Evolutionary conservation across 2,329 filamentous ascomycete genomes (phyloP).

Genomic region (Aspergillus alliaceus): DNA sequence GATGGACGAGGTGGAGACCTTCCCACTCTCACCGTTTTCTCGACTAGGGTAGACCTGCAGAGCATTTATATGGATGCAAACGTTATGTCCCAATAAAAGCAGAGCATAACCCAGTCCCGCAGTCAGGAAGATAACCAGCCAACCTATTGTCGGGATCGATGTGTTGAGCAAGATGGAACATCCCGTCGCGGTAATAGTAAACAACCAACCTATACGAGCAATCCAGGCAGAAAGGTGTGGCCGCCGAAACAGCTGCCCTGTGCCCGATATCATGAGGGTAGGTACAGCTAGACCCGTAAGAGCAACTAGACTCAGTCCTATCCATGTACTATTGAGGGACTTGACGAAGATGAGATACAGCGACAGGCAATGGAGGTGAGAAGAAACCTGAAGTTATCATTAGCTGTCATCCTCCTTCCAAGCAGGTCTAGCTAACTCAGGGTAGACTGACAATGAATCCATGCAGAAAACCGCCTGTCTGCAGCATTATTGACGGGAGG

Average conservation of each 20-base stretch:
- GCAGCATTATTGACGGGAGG: slow-evolving; percentile 37
- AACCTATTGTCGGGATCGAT: slow-evolving; percentile 33
- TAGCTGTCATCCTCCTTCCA: background rate
- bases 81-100: slow-evolving; percentile 41
- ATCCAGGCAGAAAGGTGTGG: slow-evolving; percentile 37
- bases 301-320: slow-evolving; percentile 42
- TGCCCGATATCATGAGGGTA: slow-evolving; percentile 19
- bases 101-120: slow-evolving; percentile 46
- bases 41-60: background rate
- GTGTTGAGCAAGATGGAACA: slow-evolving; percentile 38
- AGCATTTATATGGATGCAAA: slow-evolving; percentile 31
- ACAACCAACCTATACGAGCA: slow-evolving; percentile 44
- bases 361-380: slow-evolving; percentile 44
- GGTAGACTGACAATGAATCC: slow-evolving; percentile 43
- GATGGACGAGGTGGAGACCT: slow-evolving; percentile 19
- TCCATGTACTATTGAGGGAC: slow-evolving; percentile 30
- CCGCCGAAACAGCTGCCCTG: slow-evolving; percentile 9
- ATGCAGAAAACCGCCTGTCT: slow-evolving; percentile 43
- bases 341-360: slow-evolving; percentile 43
- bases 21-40: background rate
- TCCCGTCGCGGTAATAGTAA: slow-evolving; percentile 38
- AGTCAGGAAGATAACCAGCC: slow-evolving; percentile 38
- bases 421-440: background rate
- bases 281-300: slow-evolving; percentile 30
- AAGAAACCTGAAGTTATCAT: slow-evolving; percentile 34